phyloP scores from a whole-genome alignment of 2,329 filamentous ascomycete genomes.

The Scolecobasidium constrictum region DNA sequence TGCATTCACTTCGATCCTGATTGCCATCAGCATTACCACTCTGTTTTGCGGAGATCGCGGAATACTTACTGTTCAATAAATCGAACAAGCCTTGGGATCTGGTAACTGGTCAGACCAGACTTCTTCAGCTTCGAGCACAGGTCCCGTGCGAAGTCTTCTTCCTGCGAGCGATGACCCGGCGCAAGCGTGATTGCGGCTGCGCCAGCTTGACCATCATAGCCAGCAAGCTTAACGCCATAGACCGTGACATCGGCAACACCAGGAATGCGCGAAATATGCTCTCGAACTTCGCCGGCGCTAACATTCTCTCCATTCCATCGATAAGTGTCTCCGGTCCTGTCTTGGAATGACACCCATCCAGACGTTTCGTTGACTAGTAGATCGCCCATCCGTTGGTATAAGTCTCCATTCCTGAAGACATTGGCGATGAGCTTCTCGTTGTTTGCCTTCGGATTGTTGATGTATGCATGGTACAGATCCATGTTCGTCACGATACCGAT shows the following conservation, averaged over 20 bases:
- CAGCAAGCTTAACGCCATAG: conserved; percentile 30
- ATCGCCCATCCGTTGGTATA: conserved; percentile 35
- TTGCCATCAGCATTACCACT: no score
- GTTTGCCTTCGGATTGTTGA: conserved; percentile 30
- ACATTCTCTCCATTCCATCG: conserved; percentile 43
- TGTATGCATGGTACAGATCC: conserved; percentile 30
- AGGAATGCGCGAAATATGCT: conserved; percentile 30
- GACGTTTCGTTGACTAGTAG: conserved; percentile 28
- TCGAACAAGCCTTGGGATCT: conserved; percentile 35
- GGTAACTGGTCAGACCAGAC: conserved; percentile 36
- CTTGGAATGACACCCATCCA: conserved; percentile 36
- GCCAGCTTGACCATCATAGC: conserved; percentile 34
- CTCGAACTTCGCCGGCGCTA: conserved; percentile 33
- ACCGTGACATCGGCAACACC: conserved; percentile 33
- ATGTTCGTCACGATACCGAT: conserved; percentile 32
- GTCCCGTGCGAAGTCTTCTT: conserved; percentile 25
- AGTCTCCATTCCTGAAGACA: conserved; percentile 35
- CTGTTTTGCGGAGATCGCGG: not conserved
- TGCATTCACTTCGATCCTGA: conserved; percentile 27
- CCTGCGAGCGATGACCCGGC: conserved; percentile 17
- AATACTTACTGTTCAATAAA: conserved; percentile 32
- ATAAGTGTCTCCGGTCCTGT: conserved; percentile 43
- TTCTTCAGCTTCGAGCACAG: conserved; percentile 29
- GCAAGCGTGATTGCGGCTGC: conserved; percentile 35
- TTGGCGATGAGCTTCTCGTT: conserved; percentile 33